These are phyloP conservation scores for Fulvia fulva DNA, from an alignment of 2,329 filamentous ascomycete species.

Conservation along the genomic window DNA sequence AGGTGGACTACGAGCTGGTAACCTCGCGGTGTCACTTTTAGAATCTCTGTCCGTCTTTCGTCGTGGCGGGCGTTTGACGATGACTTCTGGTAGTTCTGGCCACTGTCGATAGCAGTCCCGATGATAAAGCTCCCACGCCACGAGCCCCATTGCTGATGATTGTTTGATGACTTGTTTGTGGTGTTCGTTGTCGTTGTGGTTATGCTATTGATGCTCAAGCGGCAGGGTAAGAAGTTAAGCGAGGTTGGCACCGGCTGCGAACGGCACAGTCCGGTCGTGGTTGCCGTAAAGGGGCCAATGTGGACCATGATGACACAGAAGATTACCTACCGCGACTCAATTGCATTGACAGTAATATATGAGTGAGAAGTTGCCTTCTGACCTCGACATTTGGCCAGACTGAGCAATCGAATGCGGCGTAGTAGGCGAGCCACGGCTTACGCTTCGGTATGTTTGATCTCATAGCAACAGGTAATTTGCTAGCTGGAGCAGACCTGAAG, in stretches of 20 bases:
- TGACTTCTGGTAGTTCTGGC: neutral
- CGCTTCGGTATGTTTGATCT: neutral
- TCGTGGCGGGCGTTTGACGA: neutral
- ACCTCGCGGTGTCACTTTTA: neutral
- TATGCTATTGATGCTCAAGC: neutral
- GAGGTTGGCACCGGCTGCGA: neutral
- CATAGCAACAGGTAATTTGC: neutral
- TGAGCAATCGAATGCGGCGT: too few relatives aligned
- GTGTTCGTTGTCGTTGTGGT: neutral
- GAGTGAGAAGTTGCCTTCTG: too few relatives aligned
- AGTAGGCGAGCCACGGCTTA: too few relatives aligned
- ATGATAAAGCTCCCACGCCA: neutral
- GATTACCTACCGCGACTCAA: too few relatives aligned
- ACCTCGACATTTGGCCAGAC: too few relatives aligned
- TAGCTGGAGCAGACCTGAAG: neutral
- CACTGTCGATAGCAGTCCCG: neutral
- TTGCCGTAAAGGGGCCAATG: too few relatives aligned
- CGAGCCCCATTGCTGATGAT: neutral
- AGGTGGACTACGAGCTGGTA: neutral
- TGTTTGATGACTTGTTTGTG: neutral
- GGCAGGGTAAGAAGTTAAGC: neutral
- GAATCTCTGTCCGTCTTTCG: neutral
- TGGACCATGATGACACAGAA: too few relatives aligned
- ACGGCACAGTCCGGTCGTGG: neutral
- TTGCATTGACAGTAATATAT: too few relatives aligned